These are phyloP conservation scores for Balamuthia mandrillaris DNA, from an alignment of 208 protist species.

Conservation along the genomic window DNA sequence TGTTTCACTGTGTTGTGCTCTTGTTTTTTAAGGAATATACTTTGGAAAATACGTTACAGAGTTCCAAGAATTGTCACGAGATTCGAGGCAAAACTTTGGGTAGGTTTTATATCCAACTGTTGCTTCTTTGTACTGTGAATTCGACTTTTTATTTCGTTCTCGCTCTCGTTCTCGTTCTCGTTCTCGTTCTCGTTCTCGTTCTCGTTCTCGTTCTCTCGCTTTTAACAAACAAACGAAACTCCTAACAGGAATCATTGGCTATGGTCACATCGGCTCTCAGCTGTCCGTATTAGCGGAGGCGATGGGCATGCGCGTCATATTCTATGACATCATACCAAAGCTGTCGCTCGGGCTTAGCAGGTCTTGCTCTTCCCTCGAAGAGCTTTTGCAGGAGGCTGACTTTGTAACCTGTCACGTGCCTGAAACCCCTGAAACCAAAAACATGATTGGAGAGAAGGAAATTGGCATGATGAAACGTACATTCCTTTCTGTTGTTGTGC, in stretches of 20 bases:
- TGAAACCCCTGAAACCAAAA: conserved; percentile 69
- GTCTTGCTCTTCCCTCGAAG: conserved; percentile 60
- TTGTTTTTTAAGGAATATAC: not conserved
- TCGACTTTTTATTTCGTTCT: too few relatives aligned
- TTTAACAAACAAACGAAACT: too few relatives aligned
- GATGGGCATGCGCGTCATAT: conserved; percentile 86
- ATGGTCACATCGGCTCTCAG: conserved; percentile 88
- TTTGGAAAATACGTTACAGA: not conserved
- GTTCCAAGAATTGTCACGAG: conserved; percentile 46
- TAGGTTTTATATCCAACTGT: too few relatives aligned
- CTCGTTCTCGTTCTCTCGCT: too few relatives aligned
- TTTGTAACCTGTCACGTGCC: conserved; percentile 90
- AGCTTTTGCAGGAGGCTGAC: conserved; percentile 75
- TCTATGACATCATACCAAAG: conserved; percentile 83
- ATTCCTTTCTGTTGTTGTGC: not conserved
- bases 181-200: too few relatives aligned
- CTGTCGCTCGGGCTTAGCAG: conserved; percentile 84
- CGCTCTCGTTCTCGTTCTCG: too few relatives aligned
- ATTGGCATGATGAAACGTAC: conserved; percentile 76
- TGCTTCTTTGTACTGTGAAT: too few relatives aligned
- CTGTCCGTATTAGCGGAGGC: conserved; percentile 86
- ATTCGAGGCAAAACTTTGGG: conserved; percentile 58
- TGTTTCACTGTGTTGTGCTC: not conserved
- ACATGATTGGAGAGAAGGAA: conserved; percentile 76
- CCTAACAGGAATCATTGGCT: conserved; percentile 91